Conservation (phyloP, 2,329 filamentous ascomycete genomes). For the Chaetomium sp. region DNA sequence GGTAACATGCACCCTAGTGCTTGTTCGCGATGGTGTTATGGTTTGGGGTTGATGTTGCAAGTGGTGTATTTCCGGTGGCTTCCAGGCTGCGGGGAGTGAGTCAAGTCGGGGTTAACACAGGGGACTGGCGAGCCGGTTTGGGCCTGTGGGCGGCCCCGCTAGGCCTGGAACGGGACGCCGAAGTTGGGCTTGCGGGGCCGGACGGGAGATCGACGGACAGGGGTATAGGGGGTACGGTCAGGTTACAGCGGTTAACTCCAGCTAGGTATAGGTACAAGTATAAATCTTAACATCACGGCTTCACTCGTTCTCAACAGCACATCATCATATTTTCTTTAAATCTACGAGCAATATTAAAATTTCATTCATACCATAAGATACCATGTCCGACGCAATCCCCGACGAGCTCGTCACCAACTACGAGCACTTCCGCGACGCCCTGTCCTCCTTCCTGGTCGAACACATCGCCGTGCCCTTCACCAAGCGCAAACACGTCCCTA, state of each 20-base stretch:
- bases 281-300: not conserved
- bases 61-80: too few species aligned
- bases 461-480: conserved; percentile 41
- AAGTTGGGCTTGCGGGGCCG: conserved; percentile 2
- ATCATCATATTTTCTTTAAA: too few species aligned
- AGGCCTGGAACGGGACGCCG: not conserved
- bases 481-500: conserved; percentile 41
- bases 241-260: too few species aligned
- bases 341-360: too few species aligned
- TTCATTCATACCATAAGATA: too few species aligned
- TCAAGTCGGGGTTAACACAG: conserved; percentile 1
- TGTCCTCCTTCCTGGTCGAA: conserved; percentile 63
- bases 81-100: conserved; percentile 8
- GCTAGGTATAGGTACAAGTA: too few species aligned
- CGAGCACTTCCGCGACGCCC: conserved; percentile 65
- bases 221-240: too few species aligned
- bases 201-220: not conserved
- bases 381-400: conserved; percentile 12
- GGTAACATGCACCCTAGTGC: too few species aligned
- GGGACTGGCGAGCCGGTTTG: too few species aligned
- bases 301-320: too few species aligned
- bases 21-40: not conserved
- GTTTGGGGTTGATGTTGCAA: too few species aligned
- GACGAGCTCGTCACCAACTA: conserved; percentile 43
- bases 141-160: too few species aligned